phyloP scores from a whole-genome alignment of 2,329 filamentous ascomycete genomes.

The Fusarium sp. region DNA sequence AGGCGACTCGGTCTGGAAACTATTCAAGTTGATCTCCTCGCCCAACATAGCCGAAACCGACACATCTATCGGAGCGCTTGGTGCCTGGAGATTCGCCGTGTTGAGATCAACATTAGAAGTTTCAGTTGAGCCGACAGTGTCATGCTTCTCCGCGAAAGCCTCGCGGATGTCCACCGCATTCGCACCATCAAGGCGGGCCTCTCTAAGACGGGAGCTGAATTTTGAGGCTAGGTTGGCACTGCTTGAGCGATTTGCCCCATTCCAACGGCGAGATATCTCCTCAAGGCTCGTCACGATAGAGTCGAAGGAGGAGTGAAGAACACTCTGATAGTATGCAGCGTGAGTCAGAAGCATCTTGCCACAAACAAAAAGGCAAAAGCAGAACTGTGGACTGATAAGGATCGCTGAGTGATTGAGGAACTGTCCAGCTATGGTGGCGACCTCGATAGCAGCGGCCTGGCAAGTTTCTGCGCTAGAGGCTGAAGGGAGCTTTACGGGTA shows the following conservation, averaged over 20 bases:
- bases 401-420: conserved; percentile 27
- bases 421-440: conserved; percentile 26
- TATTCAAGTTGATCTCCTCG: neutral
- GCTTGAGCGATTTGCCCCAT: conserved; percentile 4
- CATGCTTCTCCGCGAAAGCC: conserved; percentile 30
- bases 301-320: conserved; percentile 18
- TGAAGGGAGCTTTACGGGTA: conserved; percentile 31
- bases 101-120: no score
- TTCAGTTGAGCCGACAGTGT: neutral
- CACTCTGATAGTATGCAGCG: conserved; percentile 15
- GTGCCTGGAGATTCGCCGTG: no score
- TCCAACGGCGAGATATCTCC: conserved; percentile 30
- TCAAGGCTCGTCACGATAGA: conserved; percentile 29
- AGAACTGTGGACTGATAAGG: conserved; percentile 34
- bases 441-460: conserved; percentile 32
- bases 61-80: no score
- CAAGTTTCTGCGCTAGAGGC: conserved; percentile 38
- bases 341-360: conserved; percentile 36
- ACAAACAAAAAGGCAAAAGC: conserved; percentile 40
- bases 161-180: conserved; percentile 21
- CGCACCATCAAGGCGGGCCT: conserved; percentile 7
- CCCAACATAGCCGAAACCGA: no score
- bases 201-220: conserved; percentile 29
- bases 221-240: conserved; percentile 34
- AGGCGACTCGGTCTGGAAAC: neutral